A percentile compares a stretch with the other conserved stretches of the same genome.
phyloP scores from a whole-genome alignment of 371 early-diverging fungal species.

The Zancudomyces culisetae region DNA sequence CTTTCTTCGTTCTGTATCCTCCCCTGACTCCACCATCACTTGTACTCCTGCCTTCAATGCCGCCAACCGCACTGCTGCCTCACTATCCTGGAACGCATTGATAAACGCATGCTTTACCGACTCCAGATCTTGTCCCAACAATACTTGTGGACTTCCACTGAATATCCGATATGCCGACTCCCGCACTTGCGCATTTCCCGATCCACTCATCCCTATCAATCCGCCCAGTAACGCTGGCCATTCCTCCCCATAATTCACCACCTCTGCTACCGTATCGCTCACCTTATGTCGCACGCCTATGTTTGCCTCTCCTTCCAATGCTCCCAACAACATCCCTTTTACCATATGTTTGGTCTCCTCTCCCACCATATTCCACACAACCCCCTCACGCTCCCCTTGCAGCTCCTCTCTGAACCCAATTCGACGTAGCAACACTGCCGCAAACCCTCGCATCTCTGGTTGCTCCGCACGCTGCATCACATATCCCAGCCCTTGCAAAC shows the following conservation, averaged over 20 bases:
- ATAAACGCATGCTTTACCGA: slow-evolving; percentile 45
- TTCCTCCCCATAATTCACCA: slow-evolving; percentile 37
- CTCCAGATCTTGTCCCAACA: slow-evolving; percentile 2
- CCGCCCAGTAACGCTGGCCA: slow-evolving; percentile 69
- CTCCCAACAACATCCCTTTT: slow-evolving; percentile 48
- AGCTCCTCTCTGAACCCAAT: slow-evolving; percentile 41
- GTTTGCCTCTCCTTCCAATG: slow-evolving; percentile 53
- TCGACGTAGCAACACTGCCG: slow-evolving; percentile 74
- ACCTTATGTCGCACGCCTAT: slow-evolving; percentile 63
- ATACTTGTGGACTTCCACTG: slow-evolving; percentile 51
- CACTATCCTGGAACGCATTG: slow-evolving; percentile 45
- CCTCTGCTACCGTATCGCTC: slow-evolving; percentile 76
- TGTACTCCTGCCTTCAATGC: slow-evolving; percentile 70
- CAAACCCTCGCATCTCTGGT: slow-evolving; percentile 56
- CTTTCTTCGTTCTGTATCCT: slow-evolving; percentile 21
- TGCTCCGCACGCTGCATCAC: slow-evolving; percentile 24
- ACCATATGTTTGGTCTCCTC: slow-evolving; percentile 38
- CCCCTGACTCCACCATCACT: slow-evolving; percentile 45
- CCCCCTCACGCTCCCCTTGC: slow-evolving; percentile 26
- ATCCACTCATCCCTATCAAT: slow-evolving; percentile 56
- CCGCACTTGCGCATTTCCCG: slow-evolving; percentile 49
- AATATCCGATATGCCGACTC: slow-evolving; percentile 82
- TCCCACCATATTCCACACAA: slow-evolving; percentile 51
- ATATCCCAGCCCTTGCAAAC: slow-evolving; percentile 30
- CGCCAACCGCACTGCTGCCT: slow-evolving; percentile 51